phyloP scores from a whole-genome alignment of 305 asterid species.

The Fraxinus albicans region DNA sequence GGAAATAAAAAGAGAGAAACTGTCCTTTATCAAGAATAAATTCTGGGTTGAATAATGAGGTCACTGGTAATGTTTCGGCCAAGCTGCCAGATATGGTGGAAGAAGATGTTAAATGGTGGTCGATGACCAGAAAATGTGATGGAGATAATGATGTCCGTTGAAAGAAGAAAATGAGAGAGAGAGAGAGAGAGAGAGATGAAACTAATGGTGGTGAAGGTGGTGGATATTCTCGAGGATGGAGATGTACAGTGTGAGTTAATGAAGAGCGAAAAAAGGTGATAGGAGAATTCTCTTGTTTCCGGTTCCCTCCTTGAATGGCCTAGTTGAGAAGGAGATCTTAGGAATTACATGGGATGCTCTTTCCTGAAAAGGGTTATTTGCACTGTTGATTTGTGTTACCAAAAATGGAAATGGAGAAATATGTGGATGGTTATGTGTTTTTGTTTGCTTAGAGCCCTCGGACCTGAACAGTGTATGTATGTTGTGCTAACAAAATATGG shows the following conservation, averaged over 20 bases:
- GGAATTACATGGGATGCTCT: not conserved
- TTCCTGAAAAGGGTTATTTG: not conserved
- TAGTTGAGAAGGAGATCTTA: not conserved
- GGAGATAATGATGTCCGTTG: not conserved
- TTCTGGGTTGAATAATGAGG: not conserved
- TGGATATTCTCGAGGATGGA: not conserved
- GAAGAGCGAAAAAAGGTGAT: not conserved
- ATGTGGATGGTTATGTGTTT: not conserved
- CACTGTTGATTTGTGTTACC: not conserved
- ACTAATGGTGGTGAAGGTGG: not conserved
- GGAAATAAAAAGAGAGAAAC: not conserved
- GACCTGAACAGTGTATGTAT: not conserved
- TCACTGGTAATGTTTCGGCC: not conserved
- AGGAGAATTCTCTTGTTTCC: not conserved
- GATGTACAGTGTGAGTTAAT: not conserved
- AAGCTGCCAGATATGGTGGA: not conserved
- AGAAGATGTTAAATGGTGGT: not conserved
- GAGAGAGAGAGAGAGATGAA: too few relatives aligned
- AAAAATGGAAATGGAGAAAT: not conserved
- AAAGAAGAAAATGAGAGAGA: not conserved
- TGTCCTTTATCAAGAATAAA: not conserved
- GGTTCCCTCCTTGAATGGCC: not conserved
- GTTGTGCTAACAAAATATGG: not conserved
- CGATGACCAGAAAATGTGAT: not conserved
- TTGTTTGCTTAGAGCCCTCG: not conserved